These are phyloP conservation scores for Pichia sp. DNA, from an alignment of 1,139 yeast species.

Conservation along the genomic window DNA sequence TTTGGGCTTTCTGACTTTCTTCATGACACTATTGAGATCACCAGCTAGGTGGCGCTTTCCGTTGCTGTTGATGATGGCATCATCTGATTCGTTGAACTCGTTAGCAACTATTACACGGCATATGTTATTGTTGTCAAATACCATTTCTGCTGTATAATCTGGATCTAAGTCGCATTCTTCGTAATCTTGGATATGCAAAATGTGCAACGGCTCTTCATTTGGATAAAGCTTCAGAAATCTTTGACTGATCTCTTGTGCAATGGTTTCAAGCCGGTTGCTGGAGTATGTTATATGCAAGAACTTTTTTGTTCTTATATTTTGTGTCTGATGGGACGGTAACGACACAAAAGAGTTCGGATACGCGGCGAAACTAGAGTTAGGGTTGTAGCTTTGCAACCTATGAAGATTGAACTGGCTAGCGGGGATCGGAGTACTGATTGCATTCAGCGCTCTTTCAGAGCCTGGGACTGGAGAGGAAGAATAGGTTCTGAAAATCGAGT, in stretches of 20 bases:
- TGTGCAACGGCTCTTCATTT: conserved; percentile 47
- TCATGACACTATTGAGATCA: conserved; percentile 26
- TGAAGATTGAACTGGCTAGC: neutral
- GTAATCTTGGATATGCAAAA: conserved; percentile 58
- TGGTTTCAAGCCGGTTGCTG: conserved; percentile 40
- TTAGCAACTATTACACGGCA: conserved; percentile 52
- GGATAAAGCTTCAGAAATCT: conserved; percentile 64
- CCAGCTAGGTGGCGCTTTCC: conserved; percentile 26
- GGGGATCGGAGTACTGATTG: conserved; percentile 16
- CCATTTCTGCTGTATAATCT: conserved; percentile 60
- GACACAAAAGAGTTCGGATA: conserved; percentile 6
- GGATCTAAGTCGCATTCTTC: conserved; percentile 73
- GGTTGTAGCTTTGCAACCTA: conserved; percentile 6
- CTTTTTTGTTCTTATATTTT: conserved; percentile 34
- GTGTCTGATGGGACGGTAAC: neutral
- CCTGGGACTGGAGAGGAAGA: neutral
- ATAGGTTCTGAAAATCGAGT: conserved; percentile 4
- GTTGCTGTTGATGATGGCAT: neutral
- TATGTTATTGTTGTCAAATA: conserved; percentile 52
- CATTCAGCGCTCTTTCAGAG: conserved; percentile 1
- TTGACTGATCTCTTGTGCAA: conserved; percentile 46
- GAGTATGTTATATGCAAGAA: conserved; percentile 60
- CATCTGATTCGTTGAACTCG: conserved; percentile 27
- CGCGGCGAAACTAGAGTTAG: conserved; percentile 10
- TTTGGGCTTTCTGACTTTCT: conserved; percentile 18